Evolutionary conservation across 2,329 filamentous ascomycete species (phyloP), one percentile per base, ranked within the genome.

Genomic region (Penicillium sp.): DNA sequence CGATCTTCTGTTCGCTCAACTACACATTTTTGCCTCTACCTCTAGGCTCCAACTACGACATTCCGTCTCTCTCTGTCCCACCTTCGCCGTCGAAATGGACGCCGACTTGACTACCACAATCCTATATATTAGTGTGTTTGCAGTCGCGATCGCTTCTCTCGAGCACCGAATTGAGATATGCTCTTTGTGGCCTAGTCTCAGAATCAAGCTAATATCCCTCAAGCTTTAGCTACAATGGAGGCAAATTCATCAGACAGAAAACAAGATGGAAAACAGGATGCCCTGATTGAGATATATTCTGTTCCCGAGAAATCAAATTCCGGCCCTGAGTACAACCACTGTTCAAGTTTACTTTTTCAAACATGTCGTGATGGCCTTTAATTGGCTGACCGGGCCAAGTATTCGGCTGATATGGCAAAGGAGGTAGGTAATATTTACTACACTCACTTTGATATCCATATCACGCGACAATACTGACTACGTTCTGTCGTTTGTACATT

Each of bases 241-340:
- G 44, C 27, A 8, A 27, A 21, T 33, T 21, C 0, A 47, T 21
- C 9, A 21, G 43, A 31, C 31, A 7, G 43, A 47, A 21, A 47
- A 47, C 3, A 33, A 21, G n/a, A 78, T 4, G 13, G 31, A 35
- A 15, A 35, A 7, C 31, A 15, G 5, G 31, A 35, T 35, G 0
- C 31, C 31, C 13, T 15, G 5, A 7, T 35, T 15, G 31, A 7
- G 13, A 35, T 13, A 35, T 5, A 35, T 35, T 35, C 13, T 35
- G 13, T 35, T 35, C 15, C 31, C 13, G 6, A 35, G 31, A 35
- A 35, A 35, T 13, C 31, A 35, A 5, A 5, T 31, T 35, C 13
- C 0, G 31, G 31, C 2, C 31, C 5, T 6, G 31, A 7, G 15
- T 35, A 35, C 31, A 35, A 35, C 31, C 6, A 35, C 2, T 35